A percentile compares a stretch with the other conserved stretches of the same genome.
Conservation (phyloP, 179 eudicot species). For the Corrigiola litoralis region DNA sequence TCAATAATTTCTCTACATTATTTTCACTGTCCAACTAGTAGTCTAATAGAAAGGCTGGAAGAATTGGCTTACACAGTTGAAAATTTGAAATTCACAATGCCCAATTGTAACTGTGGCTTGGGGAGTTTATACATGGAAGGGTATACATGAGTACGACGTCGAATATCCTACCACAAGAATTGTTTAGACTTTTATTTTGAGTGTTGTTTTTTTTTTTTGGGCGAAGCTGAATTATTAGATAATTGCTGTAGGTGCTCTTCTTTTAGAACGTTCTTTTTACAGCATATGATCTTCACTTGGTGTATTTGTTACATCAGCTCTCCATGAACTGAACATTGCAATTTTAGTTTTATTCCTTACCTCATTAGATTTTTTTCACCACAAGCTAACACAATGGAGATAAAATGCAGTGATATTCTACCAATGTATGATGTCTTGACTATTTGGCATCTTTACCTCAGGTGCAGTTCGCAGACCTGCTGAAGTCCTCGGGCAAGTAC, state of each 20-base stretch:
- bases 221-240: slow-evolving; percentile 1
- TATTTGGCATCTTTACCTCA: slow-evolving; percentile 28
- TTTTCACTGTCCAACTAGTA: neutral
- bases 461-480: slow-evolving; percentile 91
- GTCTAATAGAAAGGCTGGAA: neutral
- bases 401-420: neutral
- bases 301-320: neutral
- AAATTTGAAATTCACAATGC: neutral
- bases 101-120: no score
- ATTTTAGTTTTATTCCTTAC: neutral
- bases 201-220: no score
- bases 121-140: no score
- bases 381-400: neutral
- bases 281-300: neutral
- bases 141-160: no score
- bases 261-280: neutral
- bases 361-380: neutral
- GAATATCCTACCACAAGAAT: no score
- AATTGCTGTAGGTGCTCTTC: neutral
- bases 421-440: neutral
- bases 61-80: neutral
- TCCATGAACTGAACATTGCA: neutral
- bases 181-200: no score
- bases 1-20: neutral
- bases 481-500: slow-evolving; percentile 96